Base-by-base conservation (phyloP, 768 basidiomycete species). In the Gloeopeniophorella convolvens region DNA sequence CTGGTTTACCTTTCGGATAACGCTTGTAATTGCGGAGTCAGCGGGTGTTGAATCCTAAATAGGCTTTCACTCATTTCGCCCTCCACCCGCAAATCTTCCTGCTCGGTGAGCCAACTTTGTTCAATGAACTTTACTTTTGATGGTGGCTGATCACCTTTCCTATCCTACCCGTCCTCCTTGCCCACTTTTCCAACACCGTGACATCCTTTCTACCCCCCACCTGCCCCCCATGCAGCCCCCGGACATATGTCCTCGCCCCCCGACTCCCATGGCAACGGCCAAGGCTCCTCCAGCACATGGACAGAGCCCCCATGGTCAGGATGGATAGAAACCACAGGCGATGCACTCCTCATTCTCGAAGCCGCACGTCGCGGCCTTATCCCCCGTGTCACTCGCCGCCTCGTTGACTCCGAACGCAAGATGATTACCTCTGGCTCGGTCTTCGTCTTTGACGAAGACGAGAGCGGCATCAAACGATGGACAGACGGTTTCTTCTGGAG, bases 401-500 rank as follows among this genome's bases (percentile, higher is more conserved):
- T 98, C 43, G 89, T 92, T 54, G 94, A 96, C 64, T 78, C 87
- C 27, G 94, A 98, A 66, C 79, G 91, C 50, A 85, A 82, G 62
- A 89, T 95, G 84, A 93, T 98, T 65, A 83, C 83, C 15, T 88
- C 85, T 5, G 94, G 94, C 49, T 88, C 87, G 6, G 91, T 98
- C 10, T 98, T 97, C 61, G 94, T 96, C 57, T 98, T 96, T 63
- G 91, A 98, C 66, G 94, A 96, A 72, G 86, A 91, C 61, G 92
- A 95, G 69, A 91, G 89, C 62, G 92, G 93, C 23, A 98, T 98
- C 72, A 95, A 94, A 71, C 78, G 94, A 36, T 96, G 93, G 89
- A 98, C 94, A 1, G 94, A 98, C 68, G 92, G 93, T n/a, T 84
- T 89, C 64, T 86, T 87, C 64, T 96, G 94, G 94, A 89, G 85